Percentiles rank a stretch among this genome's conserved stretches.
Evolutionary conservation across 305 asterid genomes (phyloP).

Genomic region (Fraxinus sp.): DNA sequence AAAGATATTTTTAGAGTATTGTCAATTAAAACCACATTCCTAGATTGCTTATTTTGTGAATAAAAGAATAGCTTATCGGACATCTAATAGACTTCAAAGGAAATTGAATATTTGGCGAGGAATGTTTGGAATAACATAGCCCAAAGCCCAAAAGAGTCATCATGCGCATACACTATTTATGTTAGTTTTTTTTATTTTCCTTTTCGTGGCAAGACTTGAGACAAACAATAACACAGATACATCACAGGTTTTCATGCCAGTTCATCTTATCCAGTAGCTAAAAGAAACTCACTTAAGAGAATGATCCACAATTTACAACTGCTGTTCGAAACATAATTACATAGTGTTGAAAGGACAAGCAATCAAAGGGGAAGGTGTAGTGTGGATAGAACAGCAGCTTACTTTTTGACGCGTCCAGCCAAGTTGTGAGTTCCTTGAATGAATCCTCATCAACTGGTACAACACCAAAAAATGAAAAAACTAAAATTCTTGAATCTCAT

Average conservation of each 20-base stretch:
- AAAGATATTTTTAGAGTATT: neutral
- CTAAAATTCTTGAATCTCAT: neutral
- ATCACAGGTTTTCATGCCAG: neutral
- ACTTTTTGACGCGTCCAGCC: conserved; percentile 98
- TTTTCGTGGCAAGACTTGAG: neutral
- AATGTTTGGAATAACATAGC: neutral
- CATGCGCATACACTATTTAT: neutral
- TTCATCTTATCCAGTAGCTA: neutral
- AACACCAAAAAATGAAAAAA: conserved; percentile 16
- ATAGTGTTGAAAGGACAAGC: conserved; percentile 10
- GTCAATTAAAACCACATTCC: neutral
- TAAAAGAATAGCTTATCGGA: neutral
- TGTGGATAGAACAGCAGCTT: conserved; percentile 28
- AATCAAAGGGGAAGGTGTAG: conserved; percentile 10
- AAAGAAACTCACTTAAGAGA: neutral
- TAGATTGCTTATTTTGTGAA: neutral
- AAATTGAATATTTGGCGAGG: neutral
- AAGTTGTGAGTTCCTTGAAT: conserved; percentile 69
- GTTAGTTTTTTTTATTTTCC: neutral
- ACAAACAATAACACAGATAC: conserved; percentile 14
- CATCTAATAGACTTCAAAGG: neutral
- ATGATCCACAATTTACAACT: neutral
- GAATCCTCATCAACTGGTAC: conserved; percentile 79
- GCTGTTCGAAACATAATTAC: conserved; percentile 4
- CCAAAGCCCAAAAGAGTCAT: neutral